Percentiles rank a stretch among this genome's conserved stretches.
Evolutionary conservation across 2,329 filamentous ascomycete genomes (phyloP).

Genomic region (Drechslerella coelobrocha): DNA sequence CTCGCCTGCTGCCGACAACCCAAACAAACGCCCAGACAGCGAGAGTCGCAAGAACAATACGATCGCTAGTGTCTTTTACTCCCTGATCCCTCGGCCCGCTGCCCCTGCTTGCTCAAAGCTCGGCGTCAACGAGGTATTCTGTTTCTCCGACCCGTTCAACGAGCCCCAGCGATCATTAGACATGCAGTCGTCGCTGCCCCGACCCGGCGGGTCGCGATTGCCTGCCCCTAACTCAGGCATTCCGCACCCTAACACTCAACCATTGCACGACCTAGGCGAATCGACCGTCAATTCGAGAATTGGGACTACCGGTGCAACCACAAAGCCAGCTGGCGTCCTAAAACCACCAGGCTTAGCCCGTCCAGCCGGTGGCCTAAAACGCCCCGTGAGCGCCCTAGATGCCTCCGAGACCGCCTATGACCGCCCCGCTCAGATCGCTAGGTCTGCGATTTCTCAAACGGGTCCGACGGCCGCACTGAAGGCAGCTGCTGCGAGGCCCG

Average conservation of each 20-base stretch:
- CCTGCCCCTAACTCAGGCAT: slow-evolving; percentile 26
- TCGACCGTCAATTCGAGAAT: slow-evolving; percentile 43
- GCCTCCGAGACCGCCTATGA: slow-evolving; percentile 19
- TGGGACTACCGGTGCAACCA: slow-evolving; percentile 10
- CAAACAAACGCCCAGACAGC: slow-evolving; percentile 18
- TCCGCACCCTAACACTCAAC: slow-evolving; percentile 21
- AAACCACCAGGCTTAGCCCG: slow-evolving; percentile 20
- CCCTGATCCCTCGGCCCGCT: slow-evolving; percentile 11
- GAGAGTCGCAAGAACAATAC: neutral
- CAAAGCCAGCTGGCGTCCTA: slow-evolving; percentile 28
- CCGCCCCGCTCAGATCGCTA: slow-evolving; percentile 39
- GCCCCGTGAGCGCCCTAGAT: slow-evolving; percentile 27
- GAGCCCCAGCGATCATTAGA: slow-evolving; percentile 15
- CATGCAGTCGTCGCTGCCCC: slow-evolving; percentile 48
- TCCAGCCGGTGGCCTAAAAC: slow-evolving; percentile 8
- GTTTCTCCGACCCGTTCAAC: slow-evolving; percentile 2
- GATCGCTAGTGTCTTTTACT: slow-evolving; percentile 10
- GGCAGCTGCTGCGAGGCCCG: slow-evolving; percentile 13
- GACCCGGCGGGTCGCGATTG: slow-evolving; percentile 50
- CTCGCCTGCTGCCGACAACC: slow-evolving; percentile 25
- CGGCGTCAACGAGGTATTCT: slow-evolving; percentile 36
- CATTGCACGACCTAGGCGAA: slow-evolving; percentile 35
- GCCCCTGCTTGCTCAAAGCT: slow-evolving; percentile 5
- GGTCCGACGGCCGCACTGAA: slow-evolving; percentile 7
- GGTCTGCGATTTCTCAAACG: slow-evolving; percentile 42